phyloP scores from a whole-genome alignment of 2,329 filamentous ascomycete species.

The Neonectria magnoliae region DNA sequence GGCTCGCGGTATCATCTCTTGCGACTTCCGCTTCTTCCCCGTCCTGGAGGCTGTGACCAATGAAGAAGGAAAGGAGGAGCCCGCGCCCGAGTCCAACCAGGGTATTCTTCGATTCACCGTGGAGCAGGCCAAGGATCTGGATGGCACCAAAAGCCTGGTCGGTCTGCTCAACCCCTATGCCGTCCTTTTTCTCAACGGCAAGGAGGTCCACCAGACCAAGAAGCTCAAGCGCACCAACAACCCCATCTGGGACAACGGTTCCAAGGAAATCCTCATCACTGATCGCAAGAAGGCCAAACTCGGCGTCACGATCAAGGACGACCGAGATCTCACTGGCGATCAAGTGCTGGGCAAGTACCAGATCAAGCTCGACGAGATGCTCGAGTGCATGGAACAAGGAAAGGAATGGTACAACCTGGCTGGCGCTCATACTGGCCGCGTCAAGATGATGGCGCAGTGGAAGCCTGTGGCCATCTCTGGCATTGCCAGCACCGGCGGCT shows the following conservation, averaged over 20 bases:
- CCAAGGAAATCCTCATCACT: slow-evolving; percentile 94
- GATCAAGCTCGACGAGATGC: slow-evolving; percentile 93
- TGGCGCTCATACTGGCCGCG: slow-evolving; percentile 82
- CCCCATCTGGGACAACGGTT: slow-evolving; percentile 92
- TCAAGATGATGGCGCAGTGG: slow-evolving; percentile 93
- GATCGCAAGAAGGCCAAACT: slow-evolving; percentile 91
- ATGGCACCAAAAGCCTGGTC: slow-evolving; percentile 90
- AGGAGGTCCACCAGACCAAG: slow-evolving; percentile 87
- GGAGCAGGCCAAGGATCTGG: slow-evolving; percentile 95
- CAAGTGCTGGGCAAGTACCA: slow-evolving; percentile 91
- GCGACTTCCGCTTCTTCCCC: slow-evolving; percentile 94
- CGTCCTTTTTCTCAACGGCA: slow-evolving; percentile 87
- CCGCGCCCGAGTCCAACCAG: slow-evolving; percentile 88
- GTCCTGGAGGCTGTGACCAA: slow-evolving; percentile 79
- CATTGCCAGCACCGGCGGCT: slow-evolving; percentile 83
- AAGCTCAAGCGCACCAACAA: slow-evolving; percentile 98
- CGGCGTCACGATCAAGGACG: slow-evolving; percentile 93
- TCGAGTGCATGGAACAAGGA: slow-evolving; percentile 89
- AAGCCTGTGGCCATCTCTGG: slow-evolving; percentile 91
- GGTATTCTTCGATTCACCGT: slow-evolving; percentile 94
- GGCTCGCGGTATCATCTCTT: slow-evolving; percentile 79
- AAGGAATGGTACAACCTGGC: slow-evolving; percentile 96
- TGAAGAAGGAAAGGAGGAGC: slow-evolving; percentile 80
- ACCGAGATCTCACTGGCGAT: slow-evolving; percentile 84
- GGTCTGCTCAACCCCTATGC: slow-evolving; percentile 93